Evolutionary conservation across 306 rosid genomes (phyloP).

Genomic region (Malus orientalis): DNA sequence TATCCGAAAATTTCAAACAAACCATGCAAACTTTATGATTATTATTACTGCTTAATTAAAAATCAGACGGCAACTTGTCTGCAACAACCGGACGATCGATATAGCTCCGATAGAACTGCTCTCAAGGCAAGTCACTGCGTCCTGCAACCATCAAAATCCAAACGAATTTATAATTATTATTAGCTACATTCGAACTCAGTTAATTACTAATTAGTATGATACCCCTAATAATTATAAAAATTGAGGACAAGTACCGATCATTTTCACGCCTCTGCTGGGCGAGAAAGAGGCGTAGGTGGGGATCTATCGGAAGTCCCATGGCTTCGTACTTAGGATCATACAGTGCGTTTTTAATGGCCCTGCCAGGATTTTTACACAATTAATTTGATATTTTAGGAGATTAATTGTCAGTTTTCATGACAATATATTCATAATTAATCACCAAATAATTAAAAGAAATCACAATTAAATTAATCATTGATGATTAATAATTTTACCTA

Average conservation of each 20-base stretch:
- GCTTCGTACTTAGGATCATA: slow-evolving; percentile 39
- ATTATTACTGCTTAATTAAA: too few relatives aligned
- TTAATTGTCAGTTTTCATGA: background rate
- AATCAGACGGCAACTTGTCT: too few relatives aligned
- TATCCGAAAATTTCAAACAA: background rate
- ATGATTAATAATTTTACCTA: too few relatives aligned
- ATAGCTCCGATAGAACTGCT: too few relatives aligned
- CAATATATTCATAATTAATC: background rate
- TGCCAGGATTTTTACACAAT: background rate
- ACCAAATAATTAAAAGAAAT: too few relatives aligned
- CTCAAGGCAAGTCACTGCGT: too few relatives aligned
- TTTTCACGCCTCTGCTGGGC: slow-evolving; percentile 15
- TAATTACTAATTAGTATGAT: too few relatives aligned
- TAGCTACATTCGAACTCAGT: too few relatives aligned
- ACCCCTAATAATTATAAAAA: background rate
- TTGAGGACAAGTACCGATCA: slow-evolving; percentile 1
- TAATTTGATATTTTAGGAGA: background rate
- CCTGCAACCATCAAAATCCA: too few relatives aligned
- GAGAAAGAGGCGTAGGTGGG: slow-evolving; percentile 34
- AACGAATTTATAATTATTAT: too few relatives aligned
- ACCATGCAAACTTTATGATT: background rate
- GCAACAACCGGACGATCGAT: too few relatives aligned
- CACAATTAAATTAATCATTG: too few relatives aligned
- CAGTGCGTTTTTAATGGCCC: slow-evolving; percentile 4
- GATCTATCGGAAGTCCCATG: slow-evolving; percentile 52